Percentiles rank a stretch among this genome's conserved stretches.
Conservation (phyloP, 2,329 filamentous ascomycete species). For the Ophiostoma novo-ulmi region DNA sequence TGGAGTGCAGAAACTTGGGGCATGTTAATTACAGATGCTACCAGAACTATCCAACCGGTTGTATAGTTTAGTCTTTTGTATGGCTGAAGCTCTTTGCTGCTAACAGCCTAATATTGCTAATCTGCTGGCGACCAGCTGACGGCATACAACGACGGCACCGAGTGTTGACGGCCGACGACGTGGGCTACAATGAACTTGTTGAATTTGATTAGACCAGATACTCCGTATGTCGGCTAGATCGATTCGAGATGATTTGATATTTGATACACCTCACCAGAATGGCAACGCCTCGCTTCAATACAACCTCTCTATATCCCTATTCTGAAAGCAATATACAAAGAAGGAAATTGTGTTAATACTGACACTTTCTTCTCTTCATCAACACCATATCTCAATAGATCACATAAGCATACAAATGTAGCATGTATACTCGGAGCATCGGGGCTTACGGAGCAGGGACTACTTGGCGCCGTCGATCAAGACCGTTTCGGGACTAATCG, state of each 20-base stretch:
- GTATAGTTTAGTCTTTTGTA: too few relatives aligned
- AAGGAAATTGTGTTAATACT: background rate
- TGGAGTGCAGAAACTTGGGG: too few relatives aligned
- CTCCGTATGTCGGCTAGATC: background rate
- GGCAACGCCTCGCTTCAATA: background rate
- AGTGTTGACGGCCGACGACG: background rate
- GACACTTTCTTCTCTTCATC: background rate
- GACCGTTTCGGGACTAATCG: background rate
- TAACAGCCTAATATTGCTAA: too few relatives aligned
- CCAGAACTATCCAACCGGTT: too few relatives aligned
- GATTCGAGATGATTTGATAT: background rate
- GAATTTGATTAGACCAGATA: background rate
- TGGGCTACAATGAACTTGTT: background rate
- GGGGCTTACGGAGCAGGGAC: background rate
- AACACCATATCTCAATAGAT: constrained; percentile 1
- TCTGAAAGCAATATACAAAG: background rate
- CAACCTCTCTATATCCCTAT: background rate
- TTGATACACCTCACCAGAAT: background rate
- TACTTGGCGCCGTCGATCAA: constrained; percentile 3
- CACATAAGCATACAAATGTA: constrained; percentile 7
- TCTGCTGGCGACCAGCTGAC: too few relatives aligned
- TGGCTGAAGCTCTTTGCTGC: too few relatives aligned
- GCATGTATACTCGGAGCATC: background rate
- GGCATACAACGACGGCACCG: background rate
- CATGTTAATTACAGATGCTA: too few relatives aligned